Percentiles rank a stretch among this genome's conserved stretches.
phyloP scores from a whole-genome alignment of 352 stramenopile genomes.

The Globisporangium spinosum region DNA sequence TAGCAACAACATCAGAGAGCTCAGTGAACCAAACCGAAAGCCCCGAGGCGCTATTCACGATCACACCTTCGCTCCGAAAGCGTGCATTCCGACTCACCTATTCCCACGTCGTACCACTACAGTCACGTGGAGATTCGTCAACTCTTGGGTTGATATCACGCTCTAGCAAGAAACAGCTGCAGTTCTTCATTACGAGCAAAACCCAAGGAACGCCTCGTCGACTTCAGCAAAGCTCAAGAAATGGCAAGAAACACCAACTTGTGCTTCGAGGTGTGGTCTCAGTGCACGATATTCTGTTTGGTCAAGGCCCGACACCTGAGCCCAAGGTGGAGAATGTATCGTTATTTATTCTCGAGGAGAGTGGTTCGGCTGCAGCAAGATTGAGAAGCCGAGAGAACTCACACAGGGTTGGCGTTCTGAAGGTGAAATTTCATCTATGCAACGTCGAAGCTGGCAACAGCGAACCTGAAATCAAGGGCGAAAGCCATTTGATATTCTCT shows the following conservation, averaged over 20 bases:
- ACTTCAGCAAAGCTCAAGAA: constrained; percentile 10
- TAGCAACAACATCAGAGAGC: neutral
- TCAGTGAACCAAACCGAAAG: neutral
- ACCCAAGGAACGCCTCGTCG: constrained; percentile 20
- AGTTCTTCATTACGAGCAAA: constrained; percentile 26
- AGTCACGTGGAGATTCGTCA: neutral
- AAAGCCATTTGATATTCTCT: neutral
- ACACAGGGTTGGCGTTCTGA: constrained; percentile 20
- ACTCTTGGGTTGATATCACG: neutral
- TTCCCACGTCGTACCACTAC: constrained; percentile 27
- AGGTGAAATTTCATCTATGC: constrained; percentile 25
- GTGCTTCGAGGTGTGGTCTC: constrained; percentile 18
- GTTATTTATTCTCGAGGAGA: constrained; percentile 12
- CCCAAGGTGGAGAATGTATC: constrained; percentile 18
- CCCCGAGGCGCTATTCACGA: constrained; percentile 27
- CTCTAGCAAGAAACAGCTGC: constrained; percentile 16
- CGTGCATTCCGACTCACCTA: constrained; percentile 37
- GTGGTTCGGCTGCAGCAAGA: neutral
- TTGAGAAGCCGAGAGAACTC: constrained; percentile 9
- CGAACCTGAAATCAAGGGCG: constrained; percentile 1
- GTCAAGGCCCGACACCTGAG: constrained; percentile 6
- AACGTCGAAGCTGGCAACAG: constrained; percentile 1
- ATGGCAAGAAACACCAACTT: constrained; percentile 10
- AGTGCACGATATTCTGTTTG: constrained; percentile 11
- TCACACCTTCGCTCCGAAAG: constrained; percentile 50